Percentiles rank a stretch among this genome's conserved stretches.
Evolutionary conservation across 2,329 filamentous ascomycete species (phyloP).

Genomic region (Fusarium sp.): DNA sequence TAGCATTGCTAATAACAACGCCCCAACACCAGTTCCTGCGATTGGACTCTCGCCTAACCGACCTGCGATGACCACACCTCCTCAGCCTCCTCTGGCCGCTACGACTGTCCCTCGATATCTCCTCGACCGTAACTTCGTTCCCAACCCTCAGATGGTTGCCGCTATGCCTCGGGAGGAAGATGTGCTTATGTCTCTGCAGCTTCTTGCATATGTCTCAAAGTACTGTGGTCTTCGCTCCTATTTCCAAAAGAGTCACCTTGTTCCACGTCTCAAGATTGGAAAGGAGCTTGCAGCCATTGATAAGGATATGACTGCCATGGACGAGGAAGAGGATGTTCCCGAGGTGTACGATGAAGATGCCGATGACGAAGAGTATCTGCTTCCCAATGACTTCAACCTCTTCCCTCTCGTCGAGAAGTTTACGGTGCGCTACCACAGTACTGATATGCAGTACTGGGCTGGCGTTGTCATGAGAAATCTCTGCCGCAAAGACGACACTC

Average conservation of each 20-base stretch:
- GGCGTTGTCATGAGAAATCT: constrained; percentile 99
- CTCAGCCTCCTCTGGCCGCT: constrained; percentile 78
- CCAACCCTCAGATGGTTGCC: constrained; percentile 80
- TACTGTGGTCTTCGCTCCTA: constrained; percentile 97
- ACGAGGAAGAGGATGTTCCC: constrained; percentile 61
- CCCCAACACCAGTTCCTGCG: constrained; percentile 72
- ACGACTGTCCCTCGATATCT: constrained; percentile 83
- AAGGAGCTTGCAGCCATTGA: constrained; percentile 86
- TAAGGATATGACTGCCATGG: constrained; percentile 30
- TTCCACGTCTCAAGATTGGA: constrained; percentile 90
- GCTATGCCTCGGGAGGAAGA: constrained; percentile 98
- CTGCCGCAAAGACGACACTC: constrained; percentile 95
- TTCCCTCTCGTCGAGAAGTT: constrained; percentile 99
- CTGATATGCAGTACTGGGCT: constrained; percentile 99
- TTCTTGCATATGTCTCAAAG: constrained; percentile 97
- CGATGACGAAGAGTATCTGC: constrained; percentile 86
- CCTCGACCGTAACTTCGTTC: constrained; percentile 77
- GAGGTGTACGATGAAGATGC: constrained; percentile 64
- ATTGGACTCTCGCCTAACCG: constrained; percentile 81
- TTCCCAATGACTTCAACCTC: constrained; percentile 97
- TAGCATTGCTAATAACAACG: constrained; percentile 80
- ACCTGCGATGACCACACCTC: constrained; percentile 75
- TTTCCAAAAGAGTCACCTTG: constrained; percentile 94
- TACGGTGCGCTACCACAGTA: constrained; percentile 92
- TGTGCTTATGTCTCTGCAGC: constrained; percentile 96